Base-by-base conservation (phyloP, 345 rosid genomes). In the Clarkia xantiana region DNA sequence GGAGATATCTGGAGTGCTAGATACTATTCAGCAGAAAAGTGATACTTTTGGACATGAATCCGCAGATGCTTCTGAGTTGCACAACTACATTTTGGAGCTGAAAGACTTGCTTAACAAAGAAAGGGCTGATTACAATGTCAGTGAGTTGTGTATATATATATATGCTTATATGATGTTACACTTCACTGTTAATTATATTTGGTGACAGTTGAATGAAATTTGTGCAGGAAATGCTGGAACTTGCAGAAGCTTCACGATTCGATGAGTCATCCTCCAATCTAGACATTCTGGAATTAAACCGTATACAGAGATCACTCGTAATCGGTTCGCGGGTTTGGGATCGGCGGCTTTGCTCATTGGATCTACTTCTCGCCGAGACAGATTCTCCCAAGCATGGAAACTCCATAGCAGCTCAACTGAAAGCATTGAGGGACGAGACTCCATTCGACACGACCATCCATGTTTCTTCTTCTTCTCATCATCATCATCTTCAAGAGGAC, bases 211-310 rank as follows among this genome's bases (percentile, higher is more conserved):
- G 15, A 17, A 18, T 53, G 13, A 20, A 20, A 18, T 6, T 6
- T 15, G 44, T 56, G 58, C 70, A 93, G 99, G 79, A 49, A 49
- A 65, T 73, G 51, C 73, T 93, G 42, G 77, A 77, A 34, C n/a
- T 48, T 51, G 66, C 50, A 67, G 84, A 76, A 56, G 53, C 56
- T 50, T 62, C 73, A 15, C 75, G 66, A 57, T 51, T 52, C 14
- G 69, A 60, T 44, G 75, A 60, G 14, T 29, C 36, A 1, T 5
- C 4, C 36, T 5, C 4, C 36, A 62, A 67, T 62, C 47, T 81
- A 34, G 96, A 93, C 75, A 82, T 87, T 63, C 66, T 93, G 8
- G 94, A 93, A 52, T 74, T 87, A 17, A 87, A 87, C 65, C 69
- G 72, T 3, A 16, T 80, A 62, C 81, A 86, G 53, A 78, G 71